Conservation (phyloP, 1,139 yeast species). For the Debaryomycetaceae sp. region DNA sequence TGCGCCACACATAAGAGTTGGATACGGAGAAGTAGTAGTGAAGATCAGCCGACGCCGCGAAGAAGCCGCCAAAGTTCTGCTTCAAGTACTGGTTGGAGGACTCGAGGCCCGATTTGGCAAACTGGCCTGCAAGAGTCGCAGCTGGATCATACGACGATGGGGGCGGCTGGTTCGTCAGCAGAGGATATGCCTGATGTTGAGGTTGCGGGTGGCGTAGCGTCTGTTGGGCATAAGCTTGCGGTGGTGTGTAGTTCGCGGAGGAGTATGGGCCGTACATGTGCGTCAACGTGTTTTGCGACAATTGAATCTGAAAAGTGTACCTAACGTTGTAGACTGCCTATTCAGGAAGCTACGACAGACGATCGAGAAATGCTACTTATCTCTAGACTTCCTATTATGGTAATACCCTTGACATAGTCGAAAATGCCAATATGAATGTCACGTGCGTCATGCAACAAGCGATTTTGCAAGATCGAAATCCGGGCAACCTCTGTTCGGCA, state of each 20-base stretch:
- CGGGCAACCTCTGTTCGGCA: no score
- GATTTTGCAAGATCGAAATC: no score
- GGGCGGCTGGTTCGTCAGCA: constrained; percentile 5
- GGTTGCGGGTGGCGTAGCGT: constrained; percentile 27
- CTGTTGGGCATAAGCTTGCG: constrained; percentile 6
- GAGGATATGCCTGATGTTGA: constrained; percentile 11
- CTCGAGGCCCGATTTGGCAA: constrained; percentile 76
- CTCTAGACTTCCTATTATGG: not conserved
- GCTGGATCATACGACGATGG: constrained; percentile 63
- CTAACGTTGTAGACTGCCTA: not conserved
- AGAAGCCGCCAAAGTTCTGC: constrained; percentile 51
- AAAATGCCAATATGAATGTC: no score
- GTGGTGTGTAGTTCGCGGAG: constrained; percentile 7
- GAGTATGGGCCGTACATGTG: constrained; percentile 45
- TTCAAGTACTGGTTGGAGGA: constrained; percentile 64
- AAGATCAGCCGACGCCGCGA: constrained; percentile 42
- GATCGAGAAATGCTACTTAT: not conserved
- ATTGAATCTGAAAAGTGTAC: not conserved
- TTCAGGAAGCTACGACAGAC: not conserved
- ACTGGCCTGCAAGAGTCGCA: constrained; percentile 76
- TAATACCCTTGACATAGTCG: not conserved
- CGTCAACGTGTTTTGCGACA: no score
- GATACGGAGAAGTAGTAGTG: constrained; percentile 88
- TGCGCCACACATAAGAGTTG: constrained; percentile 71
- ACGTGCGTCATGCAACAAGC: no score